Conservation (phyloP, 2,329 filamentous ascomycete species). For the Aspergillus versicolor region DNA sequence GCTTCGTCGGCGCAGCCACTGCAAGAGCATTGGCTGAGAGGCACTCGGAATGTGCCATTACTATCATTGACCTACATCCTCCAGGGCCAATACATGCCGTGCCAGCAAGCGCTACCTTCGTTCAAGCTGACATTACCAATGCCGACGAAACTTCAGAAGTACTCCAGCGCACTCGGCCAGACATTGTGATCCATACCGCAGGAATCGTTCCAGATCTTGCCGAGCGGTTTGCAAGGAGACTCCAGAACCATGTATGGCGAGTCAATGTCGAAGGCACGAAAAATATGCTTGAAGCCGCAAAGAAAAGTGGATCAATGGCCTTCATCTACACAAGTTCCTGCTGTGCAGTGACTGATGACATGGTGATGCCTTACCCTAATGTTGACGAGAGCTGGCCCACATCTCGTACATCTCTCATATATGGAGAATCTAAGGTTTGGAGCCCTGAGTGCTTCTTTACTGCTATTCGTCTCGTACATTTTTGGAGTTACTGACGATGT, state of each 20-base stretch:
- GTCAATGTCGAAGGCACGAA: constrained; percentile 57
- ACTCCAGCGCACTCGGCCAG: constrained; percentile 44
- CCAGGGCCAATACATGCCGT: constrained; percentile 29
- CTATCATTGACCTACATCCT: constrained; percentile 36
- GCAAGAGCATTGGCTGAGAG: constrained; percentile 38
- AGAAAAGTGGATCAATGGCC: constrained; percentile 44
- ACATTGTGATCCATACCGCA: constrained; percentile 56
- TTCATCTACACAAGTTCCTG: constrained; percentile 59
- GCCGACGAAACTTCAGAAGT: constrained; percentile 25
- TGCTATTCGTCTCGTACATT: not conserved
- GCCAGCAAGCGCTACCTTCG: constrained; percentile 24
- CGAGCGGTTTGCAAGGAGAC: constrained; percentile 36
- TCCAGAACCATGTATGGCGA: constrained; percentile 44
- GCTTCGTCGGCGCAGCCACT: constrained; percentile 42
- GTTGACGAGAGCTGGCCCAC: constrained; percentile 43
- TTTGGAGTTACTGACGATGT: constrained; percentile 7
- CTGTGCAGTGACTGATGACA: constrained; percentile 55
- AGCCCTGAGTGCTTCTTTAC: not conserved
- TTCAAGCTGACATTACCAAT: constrained; percentile 37
- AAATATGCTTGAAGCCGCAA: constrained; percentile 51
- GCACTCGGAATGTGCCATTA: constrained; percentile 36
- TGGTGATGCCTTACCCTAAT: constrained; percentile 34
- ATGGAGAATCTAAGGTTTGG: constrained; percentile 45
- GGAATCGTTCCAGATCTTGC: constrained; percentile 44
- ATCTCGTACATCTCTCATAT: constrained; percentile 39